Evolutionary conservation across 495 filamentous ascomycete species (phyloP).

Genomic region (Parathielavia hyrcaniae): DNA sequence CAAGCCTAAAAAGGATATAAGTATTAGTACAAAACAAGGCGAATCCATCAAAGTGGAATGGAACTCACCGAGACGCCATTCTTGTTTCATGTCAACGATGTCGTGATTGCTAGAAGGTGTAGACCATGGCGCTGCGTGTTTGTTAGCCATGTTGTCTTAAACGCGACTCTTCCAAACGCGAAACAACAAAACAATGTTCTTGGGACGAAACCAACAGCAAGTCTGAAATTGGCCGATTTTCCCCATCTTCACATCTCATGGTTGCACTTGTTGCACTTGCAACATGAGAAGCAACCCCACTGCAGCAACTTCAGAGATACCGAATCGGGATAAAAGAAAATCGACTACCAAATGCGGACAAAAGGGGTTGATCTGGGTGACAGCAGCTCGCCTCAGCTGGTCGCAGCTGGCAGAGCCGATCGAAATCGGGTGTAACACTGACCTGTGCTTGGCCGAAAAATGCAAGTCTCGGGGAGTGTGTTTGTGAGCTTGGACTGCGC

Average conservation of each 20-base stretch:
- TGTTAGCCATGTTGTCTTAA: constrained; percentile 18
- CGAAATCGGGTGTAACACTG: constrained; percentile 5
- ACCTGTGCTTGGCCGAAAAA: constrained; percentile 9
- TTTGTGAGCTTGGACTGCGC: background rate
- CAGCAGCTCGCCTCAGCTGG: constrained; percentile 7
- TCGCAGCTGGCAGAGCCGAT: constrained; percentile 8
- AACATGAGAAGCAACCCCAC: constrained; percentile 3
- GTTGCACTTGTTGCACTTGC: constrained; percentile 12
- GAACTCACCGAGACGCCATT: constrained; percentile 51
- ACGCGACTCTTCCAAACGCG: background rate
- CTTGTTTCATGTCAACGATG: constrained; percentile 35
- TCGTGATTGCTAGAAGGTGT: constrained; percentile 9
- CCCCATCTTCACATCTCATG: background rate
- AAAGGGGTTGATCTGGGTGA: background rate
- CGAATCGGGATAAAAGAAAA: background rate
- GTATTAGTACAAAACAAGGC: constrained; percentile 19
- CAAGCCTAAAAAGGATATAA: constrained; percentile 53
- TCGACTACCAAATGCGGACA: background rate
- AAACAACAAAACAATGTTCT: background rate
- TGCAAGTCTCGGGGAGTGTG: background rate
- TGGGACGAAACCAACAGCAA: background rate
- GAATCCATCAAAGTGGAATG: background rate
- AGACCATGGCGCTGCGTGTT: constrained; percentile 26
- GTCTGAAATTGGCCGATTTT: background rate
- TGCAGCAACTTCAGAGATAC: background rate